Conservation (phyloP, 2,329 filamentous ascomycete species). For the Hymenoscyphus salicellus region DNA sequence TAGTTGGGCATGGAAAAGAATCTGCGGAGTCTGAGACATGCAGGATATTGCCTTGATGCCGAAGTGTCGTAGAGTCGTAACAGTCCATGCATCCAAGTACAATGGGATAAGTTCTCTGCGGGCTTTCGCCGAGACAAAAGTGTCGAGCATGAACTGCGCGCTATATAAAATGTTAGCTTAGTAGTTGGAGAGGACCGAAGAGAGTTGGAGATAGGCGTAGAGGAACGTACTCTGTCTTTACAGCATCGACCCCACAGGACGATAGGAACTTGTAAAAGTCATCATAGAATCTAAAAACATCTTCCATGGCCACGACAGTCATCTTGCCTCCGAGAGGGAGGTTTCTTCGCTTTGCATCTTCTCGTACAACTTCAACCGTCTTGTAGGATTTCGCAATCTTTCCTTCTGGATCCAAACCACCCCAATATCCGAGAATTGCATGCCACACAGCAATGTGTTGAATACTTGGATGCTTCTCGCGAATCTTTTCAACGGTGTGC, state of each 20-base stretch:
- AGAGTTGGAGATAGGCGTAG: no score
- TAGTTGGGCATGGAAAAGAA: slow-evolving; percentile 80
- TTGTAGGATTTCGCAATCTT: slow-evolving; percentile 75
- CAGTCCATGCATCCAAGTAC: slow-evolving; percentile 84
- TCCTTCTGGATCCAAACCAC: slow-evolving; percentile 73
- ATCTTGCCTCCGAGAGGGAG: slow-evolving; percentile 61
- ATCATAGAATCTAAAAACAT: slow-evolving; percentile 74
- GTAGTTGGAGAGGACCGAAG: background rate
- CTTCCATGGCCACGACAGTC: slow-evolving; percentile 69
- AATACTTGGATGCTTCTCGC: slow-evolving; percentile 66
- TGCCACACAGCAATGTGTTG: slow-evolving; percentile 93
- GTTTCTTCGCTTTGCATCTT: slow-evolving; percentile 46
- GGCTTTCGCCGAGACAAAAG: slow-evolving; percentile 63
- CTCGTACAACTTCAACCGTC: slow-evolving; percentile 58
- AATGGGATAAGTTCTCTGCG: slow-evolving; percentile 68
- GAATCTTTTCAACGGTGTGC: slow-evolving; percentile 65
- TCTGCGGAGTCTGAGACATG: slow-evolving; percentile 88
- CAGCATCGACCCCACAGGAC: slow-evolving; percentile 72
- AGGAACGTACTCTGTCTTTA: slow-evolving; percentile 70
- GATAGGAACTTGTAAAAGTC: slow-evolving; percentile 87
- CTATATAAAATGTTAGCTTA: slow-evolving; percentile 17
- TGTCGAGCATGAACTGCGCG: slow-evolving; percentile 84
- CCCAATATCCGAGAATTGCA: slow-evolving; percentile 85
- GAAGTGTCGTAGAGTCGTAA: slow-evolving; percentile 75
- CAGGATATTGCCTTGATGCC: slow-evolving; percentile 78